These are phyloP conservation scores for Cryoendolithus antarcticus DNA, from an alignment of 2,329 filamentous ascomycete genomes.

Conservation along the genomic window DNA sequence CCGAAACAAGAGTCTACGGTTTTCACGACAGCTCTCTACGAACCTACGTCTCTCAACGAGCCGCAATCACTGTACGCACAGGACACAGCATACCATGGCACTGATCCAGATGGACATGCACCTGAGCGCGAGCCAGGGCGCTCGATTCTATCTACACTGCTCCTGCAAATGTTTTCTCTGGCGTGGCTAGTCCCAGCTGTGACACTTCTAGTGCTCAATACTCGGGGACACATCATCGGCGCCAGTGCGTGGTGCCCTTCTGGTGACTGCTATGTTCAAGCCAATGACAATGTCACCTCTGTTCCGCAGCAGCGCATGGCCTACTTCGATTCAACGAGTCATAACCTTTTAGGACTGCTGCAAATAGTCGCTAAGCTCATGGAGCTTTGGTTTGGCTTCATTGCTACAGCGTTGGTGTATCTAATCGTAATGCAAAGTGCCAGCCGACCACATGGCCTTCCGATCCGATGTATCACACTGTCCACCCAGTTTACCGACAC, in stretches of 20 bases:
- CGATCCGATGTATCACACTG: slow-evolving; percentile 17
- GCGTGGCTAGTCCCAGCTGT: slow-evolving; percentile 19
- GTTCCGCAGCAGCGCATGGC: slow-evolving; percentile 5
- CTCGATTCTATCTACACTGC: too few relatives aligned
- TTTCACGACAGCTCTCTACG: too few relatives aligned
- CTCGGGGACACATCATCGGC: slow-evolving; percentile 15
- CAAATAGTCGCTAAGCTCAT: slow-evolving; percentile 21
- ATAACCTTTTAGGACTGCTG: slow-evolving; percentile 18
- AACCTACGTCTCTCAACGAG: too few relatives aligned
- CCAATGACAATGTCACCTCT: slow-evolving; percentile 2
- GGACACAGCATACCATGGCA: too few relatives aligned
- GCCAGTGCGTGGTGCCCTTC: slow-evolving; percentile 18
- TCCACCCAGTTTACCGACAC: slow-evolving; percentile 18
- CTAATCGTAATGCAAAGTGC: slow-evolving; percentile 17
- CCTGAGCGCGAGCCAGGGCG: too few relatives aligned
- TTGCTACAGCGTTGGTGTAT: slow-evolving; percentile 19
- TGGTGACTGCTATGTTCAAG: slow-evolving; percentile 10
- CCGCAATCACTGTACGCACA: too few relatives aligned
- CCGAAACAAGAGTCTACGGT: too few relatives aligned
- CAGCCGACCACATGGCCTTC: slow-evolving; percentile 12
- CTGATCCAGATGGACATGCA: too few relatives aligned
- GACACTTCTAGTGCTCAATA: slow-evolving; percentile 17
- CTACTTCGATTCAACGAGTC: slow-evolving; percentile 14
- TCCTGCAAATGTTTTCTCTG: slow-evolving; percentile 12
- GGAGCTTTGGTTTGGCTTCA: slow-evolving; percentile 22